These are phyloP conservation scores for Phytophthora quininea DNA, from an alignment of 352 stramenopile genomes.

Conservation along the genomic window DNA sequence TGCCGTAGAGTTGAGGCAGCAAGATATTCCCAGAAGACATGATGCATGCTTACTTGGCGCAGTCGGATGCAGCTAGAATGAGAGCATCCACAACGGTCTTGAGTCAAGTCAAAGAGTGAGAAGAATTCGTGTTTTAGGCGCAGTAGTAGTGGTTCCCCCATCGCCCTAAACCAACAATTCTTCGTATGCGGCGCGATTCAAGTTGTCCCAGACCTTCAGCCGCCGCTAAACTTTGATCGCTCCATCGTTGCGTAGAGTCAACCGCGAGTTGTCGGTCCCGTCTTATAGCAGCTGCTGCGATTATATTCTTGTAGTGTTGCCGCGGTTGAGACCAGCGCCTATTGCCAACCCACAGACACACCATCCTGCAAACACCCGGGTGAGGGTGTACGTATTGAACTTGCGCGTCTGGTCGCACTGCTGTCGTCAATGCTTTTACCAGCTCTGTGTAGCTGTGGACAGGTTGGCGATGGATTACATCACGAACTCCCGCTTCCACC, in stretches of 20 bases:
- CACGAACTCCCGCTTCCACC: neutral
- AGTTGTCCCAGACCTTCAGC: neutral
- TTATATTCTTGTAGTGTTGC: neutral
- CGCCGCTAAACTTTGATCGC: neutral
- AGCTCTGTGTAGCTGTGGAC: neutral
- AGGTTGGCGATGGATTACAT: neutral
- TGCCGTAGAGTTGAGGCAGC: neutral
- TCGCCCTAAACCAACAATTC: neutral
- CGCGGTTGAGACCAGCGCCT: neutral
- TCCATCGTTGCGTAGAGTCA: neutral
- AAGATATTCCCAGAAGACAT: conserved; percentile 1
- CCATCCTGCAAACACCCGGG: neutral
- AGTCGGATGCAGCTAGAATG: neutral
- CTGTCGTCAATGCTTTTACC: neutral
- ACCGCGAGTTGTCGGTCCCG: neutral
- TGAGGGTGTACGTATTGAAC: neutral
- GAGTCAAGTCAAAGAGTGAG: neutral
- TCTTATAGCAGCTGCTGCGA: neutral
- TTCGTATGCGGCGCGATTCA: neutral
- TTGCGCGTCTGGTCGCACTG: neutral
- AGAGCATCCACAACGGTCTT: neutral
- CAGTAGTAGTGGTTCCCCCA: conserved; percentile 4
- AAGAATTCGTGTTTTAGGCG: neutral
- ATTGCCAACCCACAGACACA: neutral
- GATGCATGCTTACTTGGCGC: neutral